Evolutionary conservation across 163 green algal genomes (phyloP).

Genomic region (Scenedesmus sp.): DNA sequence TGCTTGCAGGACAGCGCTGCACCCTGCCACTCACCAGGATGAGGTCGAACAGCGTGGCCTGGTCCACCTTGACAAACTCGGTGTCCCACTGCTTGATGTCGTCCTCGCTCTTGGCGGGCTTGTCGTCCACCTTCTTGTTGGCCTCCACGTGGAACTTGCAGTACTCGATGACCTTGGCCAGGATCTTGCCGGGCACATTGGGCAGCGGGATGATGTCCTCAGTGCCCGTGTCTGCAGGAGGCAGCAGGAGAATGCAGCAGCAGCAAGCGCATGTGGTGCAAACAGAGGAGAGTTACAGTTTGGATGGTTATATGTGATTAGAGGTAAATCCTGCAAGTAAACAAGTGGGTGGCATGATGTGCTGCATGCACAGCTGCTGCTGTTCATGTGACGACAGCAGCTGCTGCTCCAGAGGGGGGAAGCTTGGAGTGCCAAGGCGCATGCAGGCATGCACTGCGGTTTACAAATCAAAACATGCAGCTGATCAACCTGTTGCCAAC

Average conservation of each 20-base stretch:
- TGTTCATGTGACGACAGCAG: not conserved
- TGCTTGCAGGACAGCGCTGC: no score
- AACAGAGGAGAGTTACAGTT: no score
- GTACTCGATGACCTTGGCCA: conserved; percentile 98
- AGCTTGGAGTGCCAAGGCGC: not conserved
- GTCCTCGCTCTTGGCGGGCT: conserved; percentile 79
- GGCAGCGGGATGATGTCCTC: conserved; percentile 84
- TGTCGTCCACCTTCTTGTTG: conserved; percentile 76
- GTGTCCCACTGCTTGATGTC: conserved; percentile 96
- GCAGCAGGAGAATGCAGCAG: not conserved
- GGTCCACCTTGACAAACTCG: conserved; percentile 98
- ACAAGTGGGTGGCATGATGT: not conserved
- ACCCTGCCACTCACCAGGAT: conserved; percentile 86
- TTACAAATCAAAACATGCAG: not conserved
- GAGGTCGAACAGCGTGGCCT: conserved; percentile 97
- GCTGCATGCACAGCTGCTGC: not conserved
- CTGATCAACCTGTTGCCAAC: not conserved
- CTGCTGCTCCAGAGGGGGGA: not conserved
- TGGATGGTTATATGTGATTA: no score
- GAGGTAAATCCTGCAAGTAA: no score
- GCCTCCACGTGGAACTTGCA: conserved; percentile 96
- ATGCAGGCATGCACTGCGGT: not conserved
- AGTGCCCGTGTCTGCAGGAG: conserved; percentile 59
- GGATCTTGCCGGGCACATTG: conserved; percentile 90
- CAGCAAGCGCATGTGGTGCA: no score